Conservation (phyloP, 805 yeast genomes). For the Candida xyloterini region DNA sequence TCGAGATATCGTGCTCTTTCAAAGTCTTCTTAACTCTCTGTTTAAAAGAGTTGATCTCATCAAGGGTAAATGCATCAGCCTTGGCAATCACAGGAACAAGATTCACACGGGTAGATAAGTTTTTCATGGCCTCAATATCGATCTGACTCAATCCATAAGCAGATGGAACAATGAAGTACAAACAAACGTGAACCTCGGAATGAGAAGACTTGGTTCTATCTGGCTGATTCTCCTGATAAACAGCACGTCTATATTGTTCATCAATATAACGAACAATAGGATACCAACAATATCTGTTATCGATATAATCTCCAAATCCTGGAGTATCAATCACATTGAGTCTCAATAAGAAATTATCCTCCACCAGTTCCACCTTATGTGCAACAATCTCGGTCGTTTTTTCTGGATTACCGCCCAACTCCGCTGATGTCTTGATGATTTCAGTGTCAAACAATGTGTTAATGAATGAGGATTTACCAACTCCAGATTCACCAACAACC, state of each 20-base stretch:
- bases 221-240: slow-evolving; percentile 79
- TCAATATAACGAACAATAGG: slow-evolving; percentile 74
- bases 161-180: slow-evolving; percentile 76
- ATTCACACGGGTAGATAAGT: slow-evolving; percentile 67
- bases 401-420: slow-evolving; percentile 27
- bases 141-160: slow-evolving; percentile 58
- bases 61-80: slow-evolving; percentile 67
- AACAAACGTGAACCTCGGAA: slow-evolving; percentile 76
- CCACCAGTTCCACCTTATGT: slow-evolving; percentile 52
- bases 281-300: slow-evolving; percentile 65
- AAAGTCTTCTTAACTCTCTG: slow-evolving; percentile 48
- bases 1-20: slow-evolving; percentile 50
- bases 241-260: slow-evolving; percentile 65
- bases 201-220: slow-evolving; percentile 52
- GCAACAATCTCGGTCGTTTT: slow-evolving; percentile 33
- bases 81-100: slow-evolving; percentile 80
- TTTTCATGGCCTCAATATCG: slow-evolving; percentile 73
- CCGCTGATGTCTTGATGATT: slow-evolving; percentile 29
- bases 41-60: slow-evolving; percentile 56
- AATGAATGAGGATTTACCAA: slow-evolving; percentile 78
- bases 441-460: slow-evolving; percentile 70
- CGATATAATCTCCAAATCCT: slow-evolving; percentile 69
- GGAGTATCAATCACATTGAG: slow-evolving; percentile 69
- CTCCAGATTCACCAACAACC: slow-evolving; percentile 84
- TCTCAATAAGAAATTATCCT: slow-evolving; percentile 54